These are phyloP conservation scores for Talaromyces thailandensis DNA, from an alignment of 495 filamentous ascomycete genomes.

Conservation along the genomic window DNA sequence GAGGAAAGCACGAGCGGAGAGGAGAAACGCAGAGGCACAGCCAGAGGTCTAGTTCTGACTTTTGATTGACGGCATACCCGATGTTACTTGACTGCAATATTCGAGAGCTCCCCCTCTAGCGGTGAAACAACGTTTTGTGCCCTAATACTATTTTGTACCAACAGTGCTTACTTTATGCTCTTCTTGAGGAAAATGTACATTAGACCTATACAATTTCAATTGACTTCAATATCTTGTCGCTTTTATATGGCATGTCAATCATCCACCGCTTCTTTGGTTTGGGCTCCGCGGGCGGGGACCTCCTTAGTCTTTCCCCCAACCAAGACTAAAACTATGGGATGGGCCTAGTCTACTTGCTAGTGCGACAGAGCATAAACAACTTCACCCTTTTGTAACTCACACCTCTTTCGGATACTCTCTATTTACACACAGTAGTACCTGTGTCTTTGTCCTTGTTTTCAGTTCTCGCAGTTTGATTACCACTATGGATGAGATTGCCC, in stretches of 20 bases:
- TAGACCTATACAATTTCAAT: background rate
- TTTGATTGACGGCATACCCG: background rate
- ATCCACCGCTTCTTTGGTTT: background rate
- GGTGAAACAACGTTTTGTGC: background rate
- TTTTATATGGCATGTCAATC: background rate
- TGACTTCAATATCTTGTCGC: background rate
- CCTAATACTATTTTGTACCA: background rate
- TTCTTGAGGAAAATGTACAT: background rate
- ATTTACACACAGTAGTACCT: background rate
- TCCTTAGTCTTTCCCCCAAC: background rate
- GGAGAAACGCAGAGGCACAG: background rate
- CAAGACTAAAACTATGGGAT: background rate
- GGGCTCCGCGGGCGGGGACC: background rate
- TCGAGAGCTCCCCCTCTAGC: background rate
- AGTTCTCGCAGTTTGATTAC: background rate
- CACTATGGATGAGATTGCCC: slow-evolving; percentile 90
- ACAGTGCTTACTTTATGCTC: background rate
- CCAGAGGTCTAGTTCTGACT: background rate
- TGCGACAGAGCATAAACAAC: background rate
- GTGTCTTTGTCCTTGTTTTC: background rate
- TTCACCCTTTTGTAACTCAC: background rate
- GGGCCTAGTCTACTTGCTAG: background rate
- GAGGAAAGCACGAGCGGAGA: background rate
- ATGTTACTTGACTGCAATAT: background rate
- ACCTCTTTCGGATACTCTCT: background rate